A percentile compares a stretch with the other conserved stretches of the same genome.
Evolutionary conservation across 192 early-diverging fungal genomes (phyloP).

Genomic region (Thoreauomyces humboldtii): DNA sequence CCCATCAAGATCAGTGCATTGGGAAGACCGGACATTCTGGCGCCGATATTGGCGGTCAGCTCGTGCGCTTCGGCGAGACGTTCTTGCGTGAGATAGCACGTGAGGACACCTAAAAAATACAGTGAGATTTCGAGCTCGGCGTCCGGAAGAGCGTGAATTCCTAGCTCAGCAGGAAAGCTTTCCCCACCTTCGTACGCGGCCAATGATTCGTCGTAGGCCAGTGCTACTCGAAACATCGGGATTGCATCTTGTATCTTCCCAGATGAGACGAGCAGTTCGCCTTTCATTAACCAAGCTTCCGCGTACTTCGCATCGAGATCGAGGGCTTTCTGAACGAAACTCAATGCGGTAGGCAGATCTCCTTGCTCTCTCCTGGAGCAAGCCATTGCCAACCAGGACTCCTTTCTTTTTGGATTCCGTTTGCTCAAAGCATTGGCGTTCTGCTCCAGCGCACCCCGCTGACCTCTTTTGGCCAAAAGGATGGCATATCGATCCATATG

Average conservation of each 20-base stretch:
- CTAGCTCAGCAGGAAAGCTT: too few species aligned
- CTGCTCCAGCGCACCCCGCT: not conserved
- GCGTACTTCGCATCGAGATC: not conserved
- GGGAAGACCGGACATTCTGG: not conserved
- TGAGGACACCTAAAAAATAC: not conserved
- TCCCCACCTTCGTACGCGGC: not conserved
- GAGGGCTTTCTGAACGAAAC: not conserved
- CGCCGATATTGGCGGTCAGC: not conserved
- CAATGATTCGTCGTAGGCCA: slow-evolving; percentile 4
- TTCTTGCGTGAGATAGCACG: not conserved
- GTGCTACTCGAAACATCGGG: not conserved
- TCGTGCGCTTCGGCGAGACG: not conserved
- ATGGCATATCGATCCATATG: slow-evolving; percentile 13
- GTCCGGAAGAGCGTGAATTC: too few species aligned
- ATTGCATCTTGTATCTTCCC: not conserved
- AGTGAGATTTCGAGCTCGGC: not conserved
- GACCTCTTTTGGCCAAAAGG: not conserved
- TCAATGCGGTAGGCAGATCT: not conserved
- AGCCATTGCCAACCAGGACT: slow-evolving; percentile 5
- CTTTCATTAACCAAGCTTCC: slow-evolving; percentile 15
- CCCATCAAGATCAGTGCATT: slow-evolving; percentile 2
- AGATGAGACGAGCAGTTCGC: not conserved
- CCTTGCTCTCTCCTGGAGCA: not conserved
- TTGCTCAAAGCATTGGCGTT: not conserved
- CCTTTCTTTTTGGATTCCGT: not conserved